Percentiles rank a stretch among this genome's conserved stretches.
phyloP scores from a whole-genome alignment of 495 filamentous ascomycete genomes.

The Penicillium pancosmium region DNA sequence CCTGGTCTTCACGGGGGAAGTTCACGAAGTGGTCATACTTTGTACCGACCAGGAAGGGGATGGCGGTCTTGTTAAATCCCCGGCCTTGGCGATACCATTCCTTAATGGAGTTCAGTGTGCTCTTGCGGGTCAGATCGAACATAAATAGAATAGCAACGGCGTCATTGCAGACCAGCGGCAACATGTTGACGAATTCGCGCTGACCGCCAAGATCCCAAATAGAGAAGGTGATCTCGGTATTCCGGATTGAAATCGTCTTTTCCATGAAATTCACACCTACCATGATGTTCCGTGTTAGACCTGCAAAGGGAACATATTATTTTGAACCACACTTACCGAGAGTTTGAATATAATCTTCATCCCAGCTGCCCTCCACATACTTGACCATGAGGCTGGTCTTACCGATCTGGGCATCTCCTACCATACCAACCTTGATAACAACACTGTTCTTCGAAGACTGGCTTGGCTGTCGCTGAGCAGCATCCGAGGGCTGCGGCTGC shows the following conservation, averaged over 20 bases:
- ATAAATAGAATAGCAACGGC: constrained; percentile 98
- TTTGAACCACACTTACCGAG: constrained; percentile 60
- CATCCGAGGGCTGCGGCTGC: constrained; percentile 45
- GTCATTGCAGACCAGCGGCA: constrained; percentile 97
- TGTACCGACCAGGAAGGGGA: constrained; percentile 93
- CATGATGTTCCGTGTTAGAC: neutral
- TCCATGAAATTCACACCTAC: constrained; percentile 98
- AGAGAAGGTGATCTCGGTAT: constrained; percentile 99
- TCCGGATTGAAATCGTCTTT: constrained; percentile 98
- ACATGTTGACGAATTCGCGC: constrained; percentile 99
- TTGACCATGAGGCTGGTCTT: constrained; percentile 99
- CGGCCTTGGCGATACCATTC: constrained; percentile 98
- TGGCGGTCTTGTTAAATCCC: constrained; percentile 99
- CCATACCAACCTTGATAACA: constrained; percentile 99
- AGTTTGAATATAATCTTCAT: constrained; percentile 99
- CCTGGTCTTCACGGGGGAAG: constrained; percentile 94
- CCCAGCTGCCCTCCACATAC: constrained; percentile 98
- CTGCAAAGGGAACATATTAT: neutral
- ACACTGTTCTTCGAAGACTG: constrained; percentile 75
- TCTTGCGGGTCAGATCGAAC: constrained; percentile 98
- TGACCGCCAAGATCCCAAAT: constrained; percentile 99
- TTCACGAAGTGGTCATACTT: constrained; percentile 99
- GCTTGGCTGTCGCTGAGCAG: constrained; percentile 41
- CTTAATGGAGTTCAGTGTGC: constrained; percentile 97
- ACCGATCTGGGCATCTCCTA: constrained; percentile 97